phyloP scores from a whole-genome alignment of 2,329 filamentous ascomycete species.

The Ophiosphaerella korrae region DNA sequence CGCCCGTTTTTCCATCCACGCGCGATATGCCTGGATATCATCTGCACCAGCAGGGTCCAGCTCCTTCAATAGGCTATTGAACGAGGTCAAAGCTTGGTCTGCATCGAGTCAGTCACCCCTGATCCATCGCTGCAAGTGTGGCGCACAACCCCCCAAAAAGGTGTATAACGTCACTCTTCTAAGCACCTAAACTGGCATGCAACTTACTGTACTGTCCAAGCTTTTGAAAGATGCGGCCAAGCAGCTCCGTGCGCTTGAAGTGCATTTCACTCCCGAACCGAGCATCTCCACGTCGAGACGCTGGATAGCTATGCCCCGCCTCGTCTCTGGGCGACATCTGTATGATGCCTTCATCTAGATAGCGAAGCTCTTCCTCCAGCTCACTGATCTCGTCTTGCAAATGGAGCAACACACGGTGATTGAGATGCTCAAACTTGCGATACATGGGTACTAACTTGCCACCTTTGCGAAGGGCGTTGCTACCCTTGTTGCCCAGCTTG shows the following conservation, averaged over 20 bases:
- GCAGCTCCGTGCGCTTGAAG: constrained; percentile 63
- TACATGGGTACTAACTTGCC: constrained; percentile 66
- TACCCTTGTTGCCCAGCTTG: constrained; percentile 27
- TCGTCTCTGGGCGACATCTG: constrained; percentile 41
- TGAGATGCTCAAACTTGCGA: constrained; percentile 79
- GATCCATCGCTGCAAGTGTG: constrained; percentile 6
- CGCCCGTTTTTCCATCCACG: constrained; percentile 60
- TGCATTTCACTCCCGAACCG: constrained; percentile 62
- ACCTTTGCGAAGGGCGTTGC: constrained; percentile 18
- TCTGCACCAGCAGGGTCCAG: constrained; percentile 56
- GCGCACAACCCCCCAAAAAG: neutral
- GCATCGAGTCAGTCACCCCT: constrained; percentile 17
- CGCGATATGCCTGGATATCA: constrained; percentile 61
- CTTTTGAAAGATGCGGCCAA: constrained; percentile 69
- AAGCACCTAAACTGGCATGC: neutral
- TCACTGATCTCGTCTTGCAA: constrained; percentile 84
- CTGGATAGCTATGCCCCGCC: constrained; percentile 51
- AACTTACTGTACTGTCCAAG: constrained; percentile 68
- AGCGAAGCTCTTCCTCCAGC: constrained; percentile 76
- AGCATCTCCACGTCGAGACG: constrained; percentile 64
- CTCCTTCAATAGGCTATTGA: constrained; percentile 58
- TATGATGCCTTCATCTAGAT: constrained; percentile 66
- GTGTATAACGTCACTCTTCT: neutral
- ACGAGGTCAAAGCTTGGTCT: constrained; percentile 63
- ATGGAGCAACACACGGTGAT: constrained; percentile 80